Evolutionary conservation across 2,329 filamentous ascomycete species (phyloP).

Genomic region (Fusarium equiseti): DNA sequence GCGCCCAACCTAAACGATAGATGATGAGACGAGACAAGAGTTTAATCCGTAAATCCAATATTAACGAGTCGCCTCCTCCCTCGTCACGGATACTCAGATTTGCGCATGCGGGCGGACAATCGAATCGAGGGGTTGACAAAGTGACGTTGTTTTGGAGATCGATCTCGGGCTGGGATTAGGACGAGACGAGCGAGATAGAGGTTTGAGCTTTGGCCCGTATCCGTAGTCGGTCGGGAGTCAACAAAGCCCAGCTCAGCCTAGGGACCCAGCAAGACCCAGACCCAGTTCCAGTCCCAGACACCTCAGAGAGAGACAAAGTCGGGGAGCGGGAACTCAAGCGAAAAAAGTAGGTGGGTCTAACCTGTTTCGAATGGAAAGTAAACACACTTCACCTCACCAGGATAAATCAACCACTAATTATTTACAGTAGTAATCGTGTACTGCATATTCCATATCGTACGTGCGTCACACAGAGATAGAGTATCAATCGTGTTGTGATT

Average conservation of each 20-base stretch:
- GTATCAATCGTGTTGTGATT: conserved; percentile 20
- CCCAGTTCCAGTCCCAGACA: background rate
- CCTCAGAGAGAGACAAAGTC: background rate
- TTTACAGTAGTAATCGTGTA: conserved; percentile 12
- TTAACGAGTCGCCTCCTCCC: conserved; percentile 42
- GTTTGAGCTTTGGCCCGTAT: conserved; percentile 26
- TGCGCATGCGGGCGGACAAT: conserved; percentile 33
- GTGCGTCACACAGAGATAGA: conserved; percentile 37
- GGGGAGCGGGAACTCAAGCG: conserved; percentile 33
- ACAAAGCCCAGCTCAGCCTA: conserved; percentile 16
- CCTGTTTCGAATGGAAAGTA: conserved; percentile 44
- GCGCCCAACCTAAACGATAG: conserved; percentile 4
- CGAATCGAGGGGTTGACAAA: conserved; percentile 17
- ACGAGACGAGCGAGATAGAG: conserved; percentile 24
- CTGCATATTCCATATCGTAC: conserved; percentile 5
- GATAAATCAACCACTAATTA: conserved; percentile 1
- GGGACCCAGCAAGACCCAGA: conserved; percentile 4
- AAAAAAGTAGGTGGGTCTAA: conserved; percentile 32
- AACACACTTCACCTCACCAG: conserved; percentile 32
- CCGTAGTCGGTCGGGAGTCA: conserved; percentile 27
- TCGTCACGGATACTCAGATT: conserved; percentile 40
- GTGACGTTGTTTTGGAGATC: conserved; percentile 18
- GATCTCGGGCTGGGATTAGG: conserved; percentile 22
- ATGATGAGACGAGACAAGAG: conserved; percentile 22
- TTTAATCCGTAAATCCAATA: conserved; percentile 8